These are phyloP conservation scores for Rhipidocladum racemiflorum DNA, from an alignment of 176 grass and related monocot species.

Conservation along the genomic window DNA sequence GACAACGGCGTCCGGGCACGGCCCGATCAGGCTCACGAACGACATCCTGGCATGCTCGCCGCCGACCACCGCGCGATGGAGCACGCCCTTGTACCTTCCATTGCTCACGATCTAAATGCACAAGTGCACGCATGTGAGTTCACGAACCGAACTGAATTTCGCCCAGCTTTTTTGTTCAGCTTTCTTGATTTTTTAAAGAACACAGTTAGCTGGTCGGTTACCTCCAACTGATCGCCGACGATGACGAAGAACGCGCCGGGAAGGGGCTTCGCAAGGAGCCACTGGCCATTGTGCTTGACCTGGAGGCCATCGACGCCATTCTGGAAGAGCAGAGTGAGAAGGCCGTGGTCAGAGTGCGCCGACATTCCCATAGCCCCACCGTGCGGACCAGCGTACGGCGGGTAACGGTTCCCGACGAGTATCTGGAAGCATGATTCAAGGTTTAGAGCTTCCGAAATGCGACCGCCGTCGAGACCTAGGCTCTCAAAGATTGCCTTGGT, in stretches of 20 bases:
- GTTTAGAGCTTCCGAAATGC: slow-evolving; percentile 31
- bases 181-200: background rate
- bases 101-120: slow-evolving; percentile 47
- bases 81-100: slow-evolving; percentile 55
- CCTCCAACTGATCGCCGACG: slow-evolving; percentile 81
- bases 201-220: background rate
- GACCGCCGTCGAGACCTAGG: slow-evolving; percentile 44
- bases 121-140: background rate
- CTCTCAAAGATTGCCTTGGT: slow-evolving; percentile 51
- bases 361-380: slow-evolving; percentile 31
- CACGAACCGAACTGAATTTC: background rate
- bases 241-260: slow-evolving; percentile 66
- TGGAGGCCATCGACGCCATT: slow-evolving; percentile 74
- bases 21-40: slow-evolving; percentile 49
- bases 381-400: slow-evolving; percentile 25
- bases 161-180: background rate
- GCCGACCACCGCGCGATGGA: slow-evolving; percentile 62
- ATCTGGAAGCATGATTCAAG: slow-evolving; percentile 65
- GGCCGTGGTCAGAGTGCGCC: slow-evolving; percentile 70
- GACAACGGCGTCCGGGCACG: slow-evolving; percentile 51
- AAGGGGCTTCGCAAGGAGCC: slow-evolving; percentile 56
- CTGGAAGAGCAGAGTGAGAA: slow-evolving; percentile 69
- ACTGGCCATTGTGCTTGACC: slow-evolving; percentile 46
- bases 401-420: slow-evolving; percentile 60
- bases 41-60: slow-evolving; percentile 56